Evolutionary conservation across 306 rosid species (phyloP), one percentile per base, ranked within the genome.

Genomic region (Quercus aquifolioides): DNA sequence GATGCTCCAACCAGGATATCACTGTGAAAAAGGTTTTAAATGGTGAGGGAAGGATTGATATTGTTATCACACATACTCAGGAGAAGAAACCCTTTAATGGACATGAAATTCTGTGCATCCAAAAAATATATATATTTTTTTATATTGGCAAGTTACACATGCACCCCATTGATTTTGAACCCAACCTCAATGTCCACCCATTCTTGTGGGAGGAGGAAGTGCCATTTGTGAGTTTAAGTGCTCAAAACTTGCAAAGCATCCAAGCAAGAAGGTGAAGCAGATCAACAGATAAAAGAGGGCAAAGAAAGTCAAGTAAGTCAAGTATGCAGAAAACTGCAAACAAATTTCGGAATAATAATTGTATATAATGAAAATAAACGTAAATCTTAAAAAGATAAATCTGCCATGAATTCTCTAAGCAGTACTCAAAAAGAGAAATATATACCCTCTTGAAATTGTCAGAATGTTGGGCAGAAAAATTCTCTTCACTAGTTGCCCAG

Each of bases 391-490:
- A 51, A 28, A 43, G 56, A 43, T 56, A 30, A 58, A 46, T 6
- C 49, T 25, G 74, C 64, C 63, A 49, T 59, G 76, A 62, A 67
- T 54, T 78, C 30, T 64, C 20, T 49, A 25, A 75, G 56, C 33
- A 63, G 25, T 55, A 30, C 21, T 52, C 57, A 19, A 21, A 62
- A 67, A 63, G 59, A 73, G 65, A 55, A 38, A 23, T 2, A 72
- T 41, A 67, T 65, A 92, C 97, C 97, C 91, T 90, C 62, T 87
- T 80, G 73, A 71, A 75, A 31, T 79, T 75, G 68, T 84, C 69
- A 67, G 79, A 70, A 64, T 67, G 60, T 75, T 84, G 84, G 52
- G 21, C 62, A 35, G 83, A 84, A 79, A 26, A 31, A 55, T 84
- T 71, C 76, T 87, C 88, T 74, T 82, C 71, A 38, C 56, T 20